A percentile compares a stretch with the other conserved stretches of the same genome.
Conservation (phyloP, 2,329 filamentous ascomycete genomes). For the Fusarium fracticaudum region DNA sequence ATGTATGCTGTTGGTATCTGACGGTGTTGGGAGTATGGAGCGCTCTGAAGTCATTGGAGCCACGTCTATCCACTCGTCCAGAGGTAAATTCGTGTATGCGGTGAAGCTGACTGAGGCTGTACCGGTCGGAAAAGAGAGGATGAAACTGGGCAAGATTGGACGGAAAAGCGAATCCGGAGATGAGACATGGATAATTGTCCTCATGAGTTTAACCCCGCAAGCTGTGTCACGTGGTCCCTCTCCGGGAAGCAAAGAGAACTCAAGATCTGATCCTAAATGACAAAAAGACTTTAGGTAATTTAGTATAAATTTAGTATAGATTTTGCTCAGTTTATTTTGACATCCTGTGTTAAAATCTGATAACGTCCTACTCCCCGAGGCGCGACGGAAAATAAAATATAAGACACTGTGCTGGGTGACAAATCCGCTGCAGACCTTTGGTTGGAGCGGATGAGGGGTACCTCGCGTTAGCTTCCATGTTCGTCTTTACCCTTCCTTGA, state of each 20-base stretch:
- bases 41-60: slow-evolving; percentile 22
- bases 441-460: slow-evolving; percentile 7
- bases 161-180: slow-evolving; percentile 21
- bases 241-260: neutral
- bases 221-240: slow-evolving; percentile 4
- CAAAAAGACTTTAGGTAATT: neutral
- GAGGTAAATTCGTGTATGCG: neutral
- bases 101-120: neutral
- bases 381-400: too few species aligned
- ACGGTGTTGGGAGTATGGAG: slow-evolving; percentile 10
- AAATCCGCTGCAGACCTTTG: neutral
- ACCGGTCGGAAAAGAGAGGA: slow-evolving; percentile 8
- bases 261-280: neutral
- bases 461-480: neutral
- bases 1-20: slow-evolving; percentile 6
- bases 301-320: neutral
- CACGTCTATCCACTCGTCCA: neutral
- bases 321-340: too few species aligned
- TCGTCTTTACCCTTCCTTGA: neutral
- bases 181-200: slow-evolving; percentile 8
- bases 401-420: too few species aligned
- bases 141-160: neutral
- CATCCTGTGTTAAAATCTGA: too few species aligned
- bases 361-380: too few species aligned
- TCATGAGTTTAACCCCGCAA: slow-evolving; percentile 4